phyloP scores from a whole-genome alignment of 345 rosid genomes.

The Bruguiera sexangula region DNA sequence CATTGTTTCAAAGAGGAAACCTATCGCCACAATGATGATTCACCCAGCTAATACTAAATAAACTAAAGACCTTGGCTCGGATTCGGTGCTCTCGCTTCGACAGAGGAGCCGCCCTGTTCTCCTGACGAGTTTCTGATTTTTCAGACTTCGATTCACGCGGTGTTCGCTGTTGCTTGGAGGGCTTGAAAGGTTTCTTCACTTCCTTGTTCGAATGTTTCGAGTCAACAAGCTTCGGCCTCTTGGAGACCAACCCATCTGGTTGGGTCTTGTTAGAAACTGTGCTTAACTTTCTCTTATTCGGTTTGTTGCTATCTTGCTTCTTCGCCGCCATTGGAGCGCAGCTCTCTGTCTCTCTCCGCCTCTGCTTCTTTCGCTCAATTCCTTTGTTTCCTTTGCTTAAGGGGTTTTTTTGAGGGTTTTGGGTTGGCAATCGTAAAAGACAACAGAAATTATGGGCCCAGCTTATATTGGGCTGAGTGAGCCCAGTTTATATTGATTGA shows the following conservation, averaged over 20 bases:
- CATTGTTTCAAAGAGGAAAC: background rate
- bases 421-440: background rate
- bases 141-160: background rate
- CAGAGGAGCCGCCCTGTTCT: constrained; percentile 16
- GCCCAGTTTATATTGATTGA: too few species aligned
- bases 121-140: constrained; percentile 18
- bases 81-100: constrained; percentile 47
- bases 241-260: constrained; percentile 15
- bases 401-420: constrained; percentile 13
- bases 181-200: constrained; percentile 23
- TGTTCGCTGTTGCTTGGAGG: constrained; percentile 12
- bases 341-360: background rate
- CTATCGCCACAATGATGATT: background rate
- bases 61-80: constrained; percentile 43
- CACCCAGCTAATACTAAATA: background rate
- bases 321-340: constrained; percentile 46
- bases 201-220: constrained; percentile 21
- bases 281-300: constrained; percentile 41
- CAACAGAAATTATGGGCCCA: background rate
- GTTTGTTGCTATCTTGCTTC: constrained; percentile 28
- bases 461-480: background rate
- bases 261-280: constrained; percentile 18
- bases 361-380: background rate
- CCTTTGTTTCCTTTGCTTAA: background rate
- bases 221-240: constrained; percentile 37